A percentile compares a stretch with the other conserved stretches of the same genome.
Conservation (phyloP, 345 rosid genomes). For the Citrus sinensis region DNA sequence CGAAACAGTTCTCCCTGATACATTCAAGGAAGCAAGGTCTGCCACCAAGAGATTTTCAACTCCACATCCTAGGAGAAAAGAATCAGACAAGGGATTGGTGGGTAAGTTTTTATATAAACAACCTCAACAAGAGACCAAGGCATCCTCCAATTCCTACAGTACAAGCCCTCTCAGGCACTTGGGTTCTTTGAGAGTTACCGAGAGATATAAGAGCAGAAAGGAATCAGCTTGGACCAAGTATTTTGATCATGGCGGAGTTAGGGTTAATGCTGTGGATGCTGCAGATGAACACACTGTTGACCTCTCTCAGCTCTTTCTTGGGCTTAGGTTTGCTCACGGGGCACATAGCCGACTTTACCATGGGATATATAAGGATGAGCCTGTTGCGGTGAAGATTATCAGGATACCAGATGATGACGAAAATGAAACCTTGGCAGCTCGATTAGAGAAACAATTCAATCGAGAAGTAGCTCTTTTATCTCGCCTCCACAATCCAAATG, state of each 20-base stretch:
- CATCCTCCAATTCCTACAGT: constrained; percentile 31
- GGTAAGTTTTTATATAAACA: constrained; percentile 39
- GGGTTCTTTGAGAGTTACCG: constrained; percentile 52
- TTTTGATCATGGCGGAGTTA: constrained; percentile 79
- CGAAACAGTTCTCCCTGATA: constrained; percentile 55
- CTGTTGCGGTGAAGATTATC: constrained; percentile 95
- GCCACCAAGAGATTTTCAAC: constrained; percentile 77
- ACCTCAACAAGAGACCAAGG: constrained; percentile 27
- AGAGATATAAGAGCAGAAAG: constrained; percentile 52
- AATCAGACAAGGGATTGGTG: constrained; percentile 37
- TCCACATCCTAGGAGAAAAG: constrained; percentile 66
- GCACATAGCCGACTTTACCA: constrained; percentile 89
- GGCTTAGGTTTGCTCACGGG: constrained; percentile 93
- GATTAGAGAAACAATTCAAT: constrained; percentile 79
- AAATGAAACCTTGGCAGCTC: constrained; percentile 56
- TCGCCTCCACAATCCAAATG: constrained; percentile 64
- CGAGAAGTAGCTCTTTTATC: constrained; percentile 86
- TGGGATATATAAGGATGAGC: constrained; percentile 85
- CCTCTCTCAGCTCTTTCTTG: constrained; percentile 83
- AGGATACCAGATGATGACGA: constrained; percentile 88
- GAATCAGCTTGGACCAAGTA: constrained; percentile 82
- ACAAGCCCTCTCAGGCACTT: constrained; percentile 59
- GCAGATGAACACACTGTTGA: constrained; percentile 69
- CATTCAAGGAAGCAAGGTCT: constrained; percentile 80
- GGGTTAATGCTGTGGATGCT: constrained; percentile 69